Evolutionary conservation across 2,329 filamentous ascomycete species (phyloP).

Genomic region (Ophiocordyceps camponoti-floridani): DNA sequence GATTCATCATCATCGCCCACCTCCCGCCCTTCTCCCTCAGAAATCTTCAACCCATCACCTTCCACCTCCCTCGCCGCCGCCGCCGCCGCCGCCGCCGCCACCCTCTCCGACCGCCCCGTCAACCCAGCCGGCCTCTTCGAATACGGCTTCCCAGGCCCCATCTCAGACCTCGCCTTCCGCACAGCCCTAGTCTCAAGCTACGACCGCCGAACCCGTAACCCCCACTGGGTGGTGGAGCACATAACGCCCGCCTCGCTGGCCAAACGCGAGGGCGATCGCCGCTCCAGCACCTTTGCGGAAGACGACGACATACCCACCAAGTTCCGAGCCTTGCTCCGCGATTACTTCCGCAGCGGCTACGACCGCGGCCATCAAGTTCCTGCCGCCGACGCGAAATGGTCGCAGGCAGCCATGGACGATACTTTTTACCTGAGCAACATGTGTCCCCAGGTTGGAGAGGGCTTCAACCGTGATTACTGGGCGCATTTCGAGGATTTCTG

Average conservation of each 20-base stretch:
- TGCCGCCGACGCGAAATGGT: slow-evolving; percentile 92
- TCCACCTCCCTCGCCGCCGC: slow-evolving; percentile 19
- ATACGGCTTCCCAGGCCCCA: slow-evolving; percentile 82
- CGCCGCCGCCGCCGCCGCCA: slow-evolving; percentile 2
- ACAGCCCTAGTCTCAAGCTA: slow-evolving; percentile 69
- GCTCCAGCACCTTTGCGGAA: slow-evolving; percentile 68
- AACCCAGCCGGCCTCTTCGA: slow-evolving; percentile 63
- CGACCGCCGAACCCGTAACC: slow-evolving; percentile 82
- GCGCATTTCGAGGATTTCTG: slow-evolving; percentile 97
- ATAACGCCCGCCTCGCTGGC: slow-evolving; percentile 79
- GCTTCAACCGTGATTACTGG: slow-evolving; percentile 99
- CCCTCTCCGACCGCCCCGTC: slow-evolving; percentile 28
- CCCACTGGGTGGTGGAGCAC: slow-evolving; percentile 89
- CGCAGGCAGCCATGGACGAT: slow-evolving; percentile 81
- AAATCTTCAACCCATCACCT: not conserved
- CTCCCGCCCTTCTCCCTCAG: not conserved
- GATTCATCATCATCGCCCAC: not conserved
- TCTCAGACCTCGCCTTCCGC: slow-evolving; percentile 64
- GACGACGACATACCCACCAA: slow-evolving; percentile 62
- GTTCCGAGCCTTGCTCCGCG: slow-evolving; percentile 78
- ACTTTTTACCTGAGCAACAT: slow-evolving; percentile 92
- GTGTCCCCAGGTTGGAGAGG: slow-evolving; percentile 95
- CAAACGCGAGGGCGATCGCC: slow-evolving; percentile 60
- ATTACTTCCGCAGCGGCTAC: slow-evolving; percentile 90
- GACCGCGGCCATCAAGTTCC: slow-evolving; percentile 95